Evolutionary conservation across 1,284 basidiomycete species (phyloP).

Genomic region (Ustilago shanxiensis): DNA sequence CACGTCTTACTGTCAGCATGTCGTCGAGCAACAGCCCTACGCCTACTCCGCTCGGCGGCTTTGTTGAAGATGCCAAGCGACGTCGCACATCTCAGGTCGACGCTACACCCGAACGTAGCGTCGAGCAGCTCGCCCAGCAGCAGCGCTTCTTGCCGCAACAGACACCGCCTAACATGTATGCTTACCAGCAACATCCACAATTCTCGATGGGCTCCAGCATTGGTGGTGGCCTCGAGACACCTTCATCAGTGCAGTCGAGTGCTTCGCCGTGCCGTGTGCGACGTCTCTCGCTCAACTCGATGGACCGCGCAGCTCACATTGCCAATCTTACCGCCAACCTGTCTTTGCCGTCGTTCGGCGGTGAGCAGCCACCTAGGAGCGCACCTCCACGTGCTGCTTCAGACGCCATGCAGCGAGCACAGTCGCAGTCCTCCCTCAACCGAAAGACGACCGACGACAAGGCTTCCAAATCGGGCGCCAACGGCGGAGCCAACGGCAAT

Average conservation of each 20-base stretch:
- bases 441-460: constrained; percentile 20
- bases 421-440: constrained; percentile 27
- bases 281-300: constrained; percentile 42
- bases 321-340: constrained; percentile 57
- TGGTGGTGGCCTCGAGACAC: constrained; percentile 41
- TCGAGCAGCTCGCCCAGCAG: constrained; percentile 33
- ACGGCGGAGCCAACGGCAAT: constrained; percentile 13
- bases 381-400: constrained; percentile 47
- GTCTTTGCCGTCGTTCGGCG: constrained; percentile 28
- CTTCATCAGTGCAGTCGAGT: constrained; percentile 46
- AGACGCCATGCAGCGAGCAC: constrained; percentile 54
- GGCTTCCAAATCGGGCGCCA: constrained; percentile 16
- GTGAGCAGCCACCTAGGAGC: constrained; percentile 45
- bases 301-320: constrained; percentile 45
- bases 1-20: constrained; percentile 61
- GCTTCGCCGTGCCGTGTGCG: constrained; percentile 40
- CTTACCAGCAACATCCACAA: constrained; percentile 47
- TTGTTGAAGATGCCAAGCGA: constrained; percentile 56
- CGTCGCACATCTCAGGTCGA: constrained; percentile 48
- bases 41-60: constrained; percentile 16
- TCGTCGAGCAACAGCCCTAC: constrained; percentile 34
- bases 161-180: constrained; percentile 54
- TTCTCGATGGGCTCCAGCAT: constrained; percentile 53
- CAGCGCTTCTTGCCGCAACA: constrained; percentile 49
- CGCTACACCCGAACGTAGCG: constrained; percentile 37